These are phyloP conservation scores for Afroboletus lepidellus DNA, from an alignment of 1,284 basidiomycete species.

Conservation along the genomic window DNA sequence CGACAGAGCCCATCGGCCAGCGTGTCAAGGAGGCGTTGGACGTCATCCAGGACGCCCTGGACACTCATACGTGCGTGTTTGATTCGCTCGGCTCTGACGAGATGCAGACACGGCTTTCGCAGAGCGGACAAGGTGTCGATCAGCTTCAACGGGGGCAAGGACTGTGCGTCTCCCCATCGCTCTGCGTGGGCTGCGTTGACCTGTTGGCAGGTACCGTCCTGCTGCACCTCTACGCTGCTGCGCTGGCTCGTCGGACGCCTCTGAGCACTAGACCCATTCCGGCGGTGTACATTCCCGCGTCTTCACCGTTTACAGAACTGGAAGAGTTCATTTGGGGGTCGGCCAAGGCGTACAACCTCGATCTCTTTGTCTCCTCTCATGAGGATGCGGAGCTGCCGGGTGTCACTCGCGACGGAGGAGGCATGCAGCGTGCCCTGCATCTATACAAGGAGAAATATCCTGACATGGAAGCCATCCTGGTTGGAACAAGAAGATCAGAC, in stretches of 20 bases:
- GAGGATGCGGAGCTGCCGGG: slow-evolving; percentile 38
- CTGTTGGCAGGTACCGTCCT: slow-evolving; percentile 80
- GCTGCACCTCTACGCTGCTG: slow-evolving; percentile 84
- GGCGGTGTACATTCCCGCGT: slow-evolving; percentile 87
- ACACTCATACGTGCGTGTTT: slow-evolving; percentile 70
- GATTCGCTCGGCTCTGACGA: slow-evolving; percentile 6
- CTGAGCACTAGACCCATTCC: slow-evolving; percentile 55
- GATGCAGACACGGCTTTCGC: slow-evolving; percentile 7
- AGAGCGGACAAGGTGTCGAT: slow-evolving; percentile 73
- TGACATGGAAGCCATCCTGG: slow-evolving; percentile 76
- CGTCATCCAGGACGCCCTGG: slow-evolving; percentile 75
- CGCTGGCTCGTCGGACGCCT: slow-evolving; percentile 48
- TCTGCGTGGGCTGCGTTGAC: slow-evolving; percentile 2
- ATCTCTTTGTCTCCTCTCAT: slow-evolving; percentile 65
- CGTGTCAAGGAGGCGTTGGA: slow-evolving; percentile 73
- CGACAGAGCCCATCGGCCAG: slow-evolving; percentile 52
- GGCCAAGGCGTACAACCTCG: slow-evolving; percentile 70
- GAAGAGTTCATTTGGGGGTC: slow-evolving; percentile 81
- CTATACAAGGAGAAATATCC: slow-evolving; percentile 70
- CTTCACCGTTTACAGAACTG: slow-evolving; percentile 83
- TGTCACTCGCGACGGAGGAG: slow-evolving; percentile 62
- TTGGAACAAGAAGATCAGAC: slow-evolving; percentile 87
- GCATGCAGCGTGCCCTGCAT: slow-evolving; percentile 82
- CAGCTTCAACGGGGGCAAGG: slow-evolving; percentile 98
- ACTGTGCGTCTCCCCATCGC: slow-evolving; percentile 67